phyloP scores from a whole-genome alignment of 805 yeast genomes.

The Barnettozyma botsteinii region DNA sequence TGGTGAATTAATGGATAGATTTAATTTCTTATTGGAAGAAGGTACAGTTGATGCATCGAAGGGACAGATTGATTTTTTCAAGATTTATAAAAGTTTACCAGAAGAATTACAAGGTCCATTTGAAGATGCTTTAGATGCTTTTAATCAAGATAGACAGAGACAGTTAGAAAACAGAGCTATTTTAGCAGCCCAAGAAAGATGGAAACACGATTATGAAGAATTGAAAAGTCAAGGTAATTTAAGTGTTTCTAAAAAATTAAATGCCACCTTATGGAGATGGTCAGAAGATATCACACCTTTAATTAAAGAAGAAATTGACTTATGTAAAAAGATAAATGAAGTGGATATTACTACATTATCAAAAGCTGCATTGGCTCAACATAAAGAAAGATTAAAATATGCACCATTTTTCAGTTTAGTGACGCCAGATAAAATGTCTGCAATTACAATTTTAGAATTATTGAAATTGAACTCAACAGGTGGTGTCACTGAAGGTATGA shows the following conservation, averaged over 20 bases:
- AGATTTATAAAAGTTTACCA: conserved; percentile 50
- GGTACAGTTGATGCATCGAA: conserved; percentile 16
- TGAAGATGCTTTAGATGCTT: conserved; percentile 58
- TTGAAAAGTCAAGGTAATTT: conserved; percentile 51
- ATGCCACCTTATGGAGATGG: conserved; percentile 82
- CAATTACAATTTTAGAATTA: conserved; percentile 77
- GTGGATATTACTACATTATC: conserved; percentile 17
- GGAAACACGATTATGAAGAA: conserved; percentile 80
- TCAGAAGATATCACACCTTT: conserved; percentile 65
- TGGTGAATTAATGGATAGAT: conserved; percentile 30
- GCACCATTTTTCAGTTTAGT: conserved; percentile 76
- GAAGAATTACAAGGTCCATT: conserved; percentile 48
- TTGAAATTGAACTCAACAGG: conserved; percentile 69
- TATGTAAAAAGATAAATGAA: conserved; percentile 41
- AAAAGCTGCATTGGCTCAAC: conserved; percentile 25
- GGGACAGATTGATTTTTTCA: conserved; percentile 53
- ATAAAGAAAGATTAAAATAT: conserved; percentile 44
- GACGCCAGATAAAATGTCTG: conserved; percentile 74
- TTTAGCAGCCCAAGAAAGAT: conserved; percentile 80
- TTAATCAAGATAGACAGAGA: conserved; percentile 72
- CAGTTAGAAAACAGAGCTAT: conserved; percentile 71
- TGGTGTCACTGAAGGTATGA: conserved; percentile 74
- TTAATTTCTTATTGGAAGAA: conserved; percentile 27
- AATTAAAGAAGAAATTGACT: conserved; percentile 57
- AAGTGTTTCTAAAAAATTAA: conserved; percentile 52